Conservation (phyloP, 179 eudicot genomes). For the Vitellaria paradoxa region DNA sequence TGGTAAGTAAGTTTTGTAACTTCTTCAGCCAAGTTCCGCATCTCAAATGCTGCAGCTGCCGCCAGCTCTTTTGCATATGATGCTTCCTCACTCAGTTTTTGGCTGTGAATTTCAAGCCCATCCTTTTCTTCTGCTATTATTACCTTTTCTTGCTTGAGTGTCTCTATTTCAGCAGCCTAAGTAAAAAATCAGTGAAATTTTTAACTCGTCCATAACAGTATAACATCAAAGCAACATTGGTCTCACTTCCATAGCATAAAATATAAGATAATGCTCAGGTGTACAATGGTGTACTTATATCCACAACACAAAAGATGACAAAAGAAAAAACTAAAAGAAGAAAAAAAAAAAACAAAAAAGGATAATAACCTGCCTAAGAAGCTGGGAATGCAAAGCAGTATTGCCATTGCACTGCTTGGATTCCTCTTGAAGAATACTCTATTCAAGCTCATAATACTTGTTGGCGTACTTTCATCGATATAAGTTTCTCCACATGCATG, state of each 20-base stretch:
- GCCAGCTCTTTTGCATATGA: conserved; percentile 49
- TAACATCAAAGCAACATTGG: background rate
- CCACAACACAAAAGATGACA: background rate
- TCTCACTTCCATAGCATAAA: background rate
- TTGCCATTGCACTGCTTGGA: conserved; percentile 23
- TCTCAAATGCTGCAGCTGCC: conserved; percentile 49
- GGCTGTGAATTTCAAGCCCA: conserved; percentile 33
- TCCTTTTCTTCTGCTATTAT: conserved; percentile 37
- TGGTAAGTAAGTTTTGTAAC: conserved; percentile 43
- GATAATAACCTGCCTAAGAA: conserved; percentile 30
- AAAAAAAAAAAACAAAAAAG: background rate
- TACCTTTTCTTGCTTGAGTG: conserved; percentile 34
- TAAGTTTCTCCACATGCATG: conserved; percentile 24
- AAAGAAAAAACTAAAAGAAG: background rate
- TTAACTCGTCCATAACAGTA: background rate
- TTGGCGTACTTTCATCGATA: conserved; percentile 33
- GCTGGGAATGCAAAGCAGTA: conserved; percentile 28
- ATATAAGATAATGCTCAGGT: background rate
- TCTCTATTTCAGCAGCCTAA: conserved; percentile 41
- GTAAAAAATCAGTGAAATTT: background rate
- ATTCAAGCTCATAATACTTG: conserved; percentile 38
- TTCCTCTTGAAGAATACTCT: conserved; percentile 30
- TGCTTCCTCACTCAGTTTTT: conserved; percentile 42
- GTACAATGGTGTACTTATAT: too few relatives aligned
- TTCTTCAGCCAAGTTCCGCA: conserved; percentile 42